These are phyloP conservation scores for Aristolochia californica DNA, from an alignment of 164 flowering plant species.

Conservation along the genomic window DNA sequence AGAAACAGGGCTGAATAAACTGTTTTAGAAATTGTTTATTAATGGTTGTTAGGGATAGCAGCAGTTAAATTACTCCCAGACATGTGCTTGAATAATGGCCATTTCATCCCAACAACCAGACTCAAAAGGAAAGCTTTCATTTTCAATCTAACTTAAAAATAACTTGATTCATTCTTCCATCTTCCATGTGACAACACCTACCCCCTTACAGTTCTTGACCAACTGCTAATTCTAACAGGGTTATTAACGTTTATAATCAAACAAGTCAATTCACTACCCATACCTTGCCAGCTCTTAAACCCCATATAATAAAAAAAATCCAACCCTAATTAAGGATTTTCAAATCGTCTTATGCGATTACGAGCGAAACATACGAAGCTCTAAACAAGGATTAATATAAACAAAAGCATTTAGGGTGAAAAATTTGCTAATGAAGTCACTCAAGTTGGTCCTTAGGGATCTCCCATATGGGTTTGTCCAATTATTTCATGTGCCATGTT, in stretches of 20 bases:
- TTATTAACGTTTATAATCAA: background rate
- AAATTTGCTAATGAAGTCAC: background rate
- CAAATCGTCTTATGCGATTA: background rate
- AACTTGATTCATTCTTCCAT: background rate
- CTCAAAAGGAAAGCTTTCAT: background rate
- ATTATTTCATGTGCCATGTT: slow-evolving; percentile 11
- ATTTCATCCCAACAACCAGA: slow-evolving; percentile 1
- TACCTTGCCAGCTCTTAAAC: too few species aligned
- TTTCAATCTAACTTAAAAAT: slow-evolving; percentile 3
- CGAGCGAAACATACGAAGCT: background rate
- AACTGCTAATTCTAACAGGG: background rate
- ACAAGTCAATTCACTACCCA: background rate
- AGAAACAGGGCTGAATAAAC: too few species aligned
- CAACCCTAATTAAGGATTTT: too few species aligned
- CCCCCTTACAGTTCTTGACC: background rate
- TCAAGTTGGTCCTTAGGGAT: background rate
- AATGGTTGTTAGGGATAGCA: background rate
- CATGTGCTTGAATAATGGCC: background rate
- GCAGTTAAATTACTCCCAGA: background rate
- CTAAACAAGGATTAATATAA: background rate
- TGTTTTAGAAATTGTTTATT: background rate
- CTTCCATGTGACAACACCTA: background rate
- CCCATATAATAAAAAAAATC: too few species aligned
- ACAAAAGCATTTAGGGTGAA: background rate
- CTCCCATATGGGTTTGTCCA: slow-evolving; percentile 7